Conservation (phyloP, 1,284 basidiomycete genomes). For the Lentinus polychrous region DNA sequence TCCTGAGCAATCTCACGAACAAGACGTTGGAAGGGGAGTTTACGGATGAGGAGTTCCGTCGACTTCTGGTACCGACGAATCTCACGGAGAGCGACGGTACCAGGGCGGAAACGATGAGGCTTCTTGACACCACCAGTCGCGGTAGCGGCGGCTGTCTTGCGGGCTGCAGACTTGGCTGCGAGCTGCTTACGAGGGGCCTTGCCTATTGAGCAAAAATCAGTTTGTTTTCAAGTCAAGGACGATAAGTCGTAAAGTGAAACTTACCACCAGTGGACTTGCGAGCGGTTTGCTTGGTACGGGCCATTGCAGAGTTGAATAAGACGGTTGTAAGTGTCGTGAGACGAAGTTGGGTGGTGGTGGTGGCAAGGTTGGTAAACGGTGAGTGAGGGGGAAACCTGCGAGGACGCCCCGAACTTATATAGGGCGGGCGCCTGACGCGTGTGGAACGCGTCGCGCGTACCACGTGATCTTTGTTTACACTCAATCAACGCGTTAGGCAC, state of each 20-base stretch:
- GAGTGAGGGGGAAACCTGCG: constrained; percentile 7
- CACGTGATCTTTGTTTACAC: constrained; percentile 22
- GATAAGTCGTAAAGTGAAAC: constrained; percentile 8
- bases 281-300: constrained; percentile 72
- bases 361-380: constrained; percentile 5
- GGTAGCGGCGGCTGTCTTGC: constrained; percentile 31
- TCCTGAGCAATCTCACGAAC: constrained; percentile 71
- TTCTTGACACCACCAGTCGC: constrained; percentile 77
- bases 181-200: constrained; percentile 90
- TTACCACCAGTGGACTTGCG: constrained; percentile 77
- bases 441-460: constrained; percentile 17
- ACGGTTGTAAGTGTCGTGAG: background rate
- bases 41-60: constrained; percentile 73
- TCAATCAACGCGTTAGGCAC: constrained; percentile 23
- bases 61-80: constrained; percentile 83
- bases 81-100: constrained; percentile 79
- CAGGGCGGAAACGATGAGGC: constrained; percentile 59
- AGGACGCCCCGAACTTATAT: constrained; percentile 13
- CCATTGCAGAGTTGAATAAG: constrained; percentile 24
- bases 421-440: constrained; percentile 2
- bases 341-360: constrained; percentile 6
- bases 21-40: constrained; percentile 74
- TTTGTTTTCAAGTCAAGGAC: constrained; percentile 12
- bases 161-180: constrained; percentile 62
- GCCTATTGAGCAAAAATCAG: constrained; percentile 30